Conservation (phyloP, 495 filamentous ascomycete species). For the Penicilliopsis zonata region DNA sequence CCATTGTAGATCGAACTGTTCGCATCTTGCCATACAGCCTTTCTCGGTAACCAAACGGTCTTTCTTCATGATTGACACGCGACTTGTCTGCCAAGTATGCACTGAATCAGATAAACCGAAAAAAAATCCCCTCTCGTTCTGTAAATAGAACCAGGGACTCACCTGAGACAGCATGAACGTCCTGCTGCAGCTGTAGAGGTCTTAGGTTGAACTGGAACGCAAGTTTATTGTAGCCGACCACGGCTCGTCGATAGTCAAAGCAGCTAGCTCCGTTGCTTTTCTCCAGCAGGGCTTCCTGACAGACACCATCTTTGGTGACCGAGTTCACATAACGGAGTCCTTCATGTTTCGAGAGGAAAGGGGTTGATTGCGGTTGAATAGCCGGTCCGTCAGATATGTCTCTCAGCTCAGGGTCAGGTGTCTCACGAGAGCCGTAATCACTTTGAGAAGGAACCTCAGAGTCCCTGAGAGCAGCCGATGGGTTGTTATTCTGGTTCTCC, state of each 20-base stretch:
- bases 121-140: not conserved
- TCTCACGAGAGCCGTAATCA: no score
- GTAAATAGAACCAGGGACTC: not conserved
- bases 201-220: slow-evolving; percentile 11
- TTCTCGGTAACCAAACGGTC: slow-evolving; percentile 8
- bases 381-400: no score
- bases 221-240: slow-evolving; percentile 15
- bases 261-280: slow-evolving; percentile 7
- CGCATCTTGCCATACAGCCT: slow-evolving; percentile 18
- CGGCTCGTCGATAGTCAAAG: slow-evolving; percentile 12
- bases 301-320: slow-evolving; percentile 4
- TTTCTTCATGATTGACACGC: slow-evolving; percentile 1
- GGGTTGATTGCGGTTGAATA: no score
- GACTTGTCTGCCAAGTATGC: not conserved
- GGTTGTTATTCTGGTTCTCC: no score
- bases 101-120: not conserved
- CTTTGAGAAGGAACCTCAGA: no score
- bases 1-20: slow-evolving; percentile 20
- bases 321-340: no score
- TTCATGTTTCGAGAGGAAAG: no score
- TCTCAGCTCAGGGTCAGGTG: no score
- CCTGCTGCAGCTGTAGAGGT: slow-evolving; percentile 4
- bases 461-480: no score
- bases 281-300: slow-evolving; percentile 2
- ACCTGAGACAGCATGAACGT: slow-evolving; percentile 2